A percentile compares a stretch with the other conserved stretches of the same genome.
phyloP scores from a whole-genome alignment of 768 basidiomycete genomes.

The Tricholoma furcatifolium region DNA sequence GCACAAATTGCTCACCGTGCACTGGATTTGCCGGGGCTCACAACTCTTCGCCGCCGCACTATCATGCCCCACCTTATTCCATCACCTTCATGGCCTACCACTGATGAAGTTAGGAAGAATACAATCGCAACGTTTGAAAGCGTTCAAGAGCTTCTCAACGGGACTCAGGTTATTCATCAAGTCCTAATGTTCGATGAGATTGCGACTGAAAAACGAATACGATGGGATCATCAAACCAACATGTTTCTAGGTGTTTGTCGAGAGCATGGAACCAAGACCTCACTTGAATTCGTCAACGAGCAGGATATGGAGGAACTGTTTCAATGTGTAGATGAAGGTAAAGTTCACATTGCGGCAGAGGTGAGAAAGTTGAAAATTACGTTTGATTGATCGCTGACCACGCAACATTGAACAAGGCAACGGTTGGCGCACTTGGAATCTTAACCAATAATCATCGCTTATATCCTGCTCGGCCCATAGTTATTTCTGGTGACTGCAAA shows the following conservation, averaged over 20 bases:
- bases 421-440: slow-evolving; percentile 25
- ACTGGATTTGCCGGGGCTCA: slow-evolving; percentile 11
- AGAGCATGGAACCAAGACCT: slow-evolving; percentile 17
- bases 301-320: slow-evolving; percentile 1
- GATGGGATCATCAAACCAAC: slow-evolving; percentile 25
- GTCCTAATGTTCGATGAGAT: slow-evolving; percentile 31
- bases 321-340: not conserved
- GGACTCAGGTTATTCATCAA: slow-evolving; percentile 11
- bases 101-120: too few species aligned
- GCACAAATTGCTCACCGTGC: slow-evolving; percentile 22
- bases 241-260: slow-evolving; percentile 26
- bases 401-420: slow-evolving; percentile 18
- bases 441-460: slow-evolving; percentile 22
- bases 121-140: slow-evolving; percentile 8
- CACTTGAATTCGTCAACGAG: not conserved
- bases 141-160: not conserved
- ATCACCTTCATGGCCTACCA: slow-evolving; percentile 12
- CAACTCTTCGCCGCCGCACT: slow-evolving; percentile 12
- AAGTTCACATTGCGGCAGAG: not conserved
- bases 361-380: not conserved
- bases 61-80: slow-evolving; percentile 18
- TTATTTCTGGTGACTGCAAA: slow-evolving; percentile 29
- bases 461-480: slow-evolving; percentile 23
- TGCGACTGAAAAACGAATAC: slow-evolving; percentile 21
- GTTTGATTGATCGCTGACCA: too few species aligned